These are phyloP conservation scores for Vitis hybrid DNA, from an alignment of 177 flowering plant genomes.

Conservation along the genomic window DNA sequence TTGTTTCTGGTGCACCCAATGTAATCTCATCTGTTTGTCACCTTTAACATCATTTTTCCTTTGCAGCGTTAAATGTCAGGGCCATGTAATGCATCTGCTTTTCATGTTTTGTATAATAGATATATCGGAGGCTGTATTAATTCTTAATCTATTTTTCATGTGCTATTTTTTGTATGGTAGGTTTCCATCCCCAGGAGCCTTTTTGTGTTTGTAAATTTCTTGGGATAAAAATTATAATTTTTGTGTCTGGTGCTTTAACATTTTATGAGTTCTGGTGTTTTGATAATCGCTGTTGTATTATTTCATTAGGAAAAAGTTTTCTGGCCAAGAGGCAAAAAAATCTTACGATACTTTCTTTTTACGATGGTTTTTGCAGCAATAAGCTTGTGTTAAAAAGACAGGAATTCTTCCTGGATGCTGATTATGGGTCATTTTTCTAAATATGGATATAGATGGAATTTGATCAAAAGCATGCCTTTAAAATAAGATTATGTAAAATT, in stretches of 20 bases:
- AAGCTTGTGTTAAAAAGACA: not conserved
- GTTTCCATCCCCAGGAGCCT: no score
- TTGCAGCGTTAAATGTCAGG: not conserved
- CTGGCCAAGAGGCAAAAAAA: not conserved
- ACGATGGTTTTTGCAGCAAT: not conserved
- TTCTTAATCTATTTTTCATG: not conserved
- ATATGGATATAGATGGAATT: no score
- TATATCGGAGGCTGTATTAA: not conserved
- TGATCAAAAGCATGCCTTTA: no score
- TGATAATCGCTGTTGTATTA: no score
- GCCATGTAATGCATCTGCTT: not conserved
- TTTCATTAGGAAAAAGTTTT: not conserved
- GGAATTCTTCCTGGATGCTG: no score
- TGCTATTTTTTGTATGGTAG: not conserved
- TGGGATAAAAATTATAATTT: not conserved
- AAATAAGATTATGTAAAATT: not conserved
- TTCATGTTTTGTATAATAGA: not conserved
- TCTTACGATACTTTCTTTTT: not conserved
- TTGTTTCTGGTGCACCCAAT: constrained; percentile 85
- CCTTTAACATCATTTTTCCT: not conserved
- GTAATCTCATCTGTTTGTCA: constrained; percentile 36
- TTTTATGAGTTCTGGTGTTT: not conserved
- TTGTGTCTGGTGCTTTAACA: not conserved
- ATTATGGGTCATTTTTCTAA: no score
- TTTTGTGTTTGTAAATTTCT: not conserved